phyloP scores from a whole-genome alignment of 1,284 basidiomycete species.

The Trichosporon coremiiforme region DNA sequence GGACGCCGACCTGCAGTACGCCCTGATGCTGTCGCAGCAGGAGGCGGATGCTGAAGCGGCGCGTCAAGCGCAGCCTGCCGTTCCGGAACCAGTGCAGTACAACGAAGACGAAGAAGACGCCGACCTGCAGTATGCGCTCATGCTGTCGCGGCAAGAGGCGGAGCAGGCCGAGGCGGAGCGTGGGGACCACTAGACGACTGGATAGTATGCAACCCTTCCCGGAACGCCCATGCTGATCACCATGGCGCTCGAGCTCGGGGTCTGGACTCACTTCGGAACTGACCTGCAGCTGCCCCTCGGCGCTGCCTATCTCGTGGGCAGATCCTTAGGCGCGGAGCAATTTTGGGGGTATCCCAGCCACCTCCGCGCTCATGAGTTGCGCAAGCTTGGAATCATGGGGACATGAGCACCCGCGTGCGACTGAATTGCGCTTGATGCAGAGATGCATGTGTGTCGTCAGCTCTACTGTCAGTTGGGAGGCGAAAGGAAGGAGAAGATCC shows the following conservation, averaged over 20 bases:
- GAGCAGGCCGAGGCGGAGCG: constrained; percentile 12
- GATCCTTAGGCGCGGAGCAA: neutral
- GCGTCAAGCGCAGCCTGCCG: neutral
- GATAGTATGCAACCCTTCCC: too few relatives aligned
- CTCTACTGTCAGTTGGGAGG: neutral
- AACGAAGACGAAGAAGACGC: constrained; percentile 34
- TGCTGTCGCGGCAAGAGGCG: constrained; percentile 44
- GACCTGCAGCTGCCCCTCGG: neutral
- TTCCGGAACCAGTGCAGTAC: neutral
- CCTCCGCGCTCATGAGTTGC: too few relatives aligned
- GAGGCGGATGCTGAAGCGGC: constrained; percentile 26
- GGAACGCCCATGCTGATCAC: neutral
- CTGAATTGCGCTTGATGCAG: neutral
- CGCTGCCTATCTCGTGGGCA: too few relatives aligned
- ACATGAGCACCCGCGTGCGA: too few relatives aligned
- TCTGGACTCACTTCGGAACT: neutral
- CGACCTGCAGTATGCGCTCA: constrained; percentile 47
- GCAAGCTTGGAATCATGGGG: too few relatives aligned
- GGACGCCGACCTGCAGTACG: constrained; percentile 48
- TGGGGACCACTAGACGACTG: too few relatives aligned
- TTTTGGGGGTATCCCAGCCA: neutral
- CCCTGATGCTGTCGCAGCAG: constrained; percentile 46
- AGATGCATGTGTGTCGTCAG: neutral
- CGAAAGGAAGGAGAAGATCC: neutral
- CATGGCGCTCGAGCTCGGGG: neutral